A percentile compares a stretch with the other conserved stretches of the same genome.
phyloP scores from a whole-genome alignment of 2,329 filamentous ascomycete genomes.

The Chaetomium sp. region DNA sequence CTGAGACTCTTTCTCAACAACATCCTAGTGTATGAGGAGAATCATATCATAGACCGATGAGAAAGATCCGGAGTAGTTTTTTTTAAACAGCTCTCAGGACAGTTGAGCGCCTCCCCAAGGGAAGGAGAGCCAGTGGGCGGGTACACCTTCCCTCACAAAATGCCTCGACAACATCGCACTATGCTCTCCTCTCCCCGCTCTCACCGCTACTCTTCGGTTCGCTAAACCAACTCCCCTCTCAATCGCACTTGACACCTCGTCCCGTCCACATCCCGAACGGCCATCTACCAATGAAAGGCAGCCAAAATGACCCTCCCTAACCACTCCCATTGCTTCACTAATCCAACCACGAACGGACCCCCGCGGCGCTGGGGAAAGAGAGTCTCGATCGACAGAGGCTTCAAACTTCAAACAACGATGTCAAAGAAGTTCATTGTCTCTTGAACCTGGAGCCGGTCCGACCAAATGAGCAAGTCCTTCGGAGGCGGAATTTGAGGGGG shows the following conservation, averaged over 20 bases:
- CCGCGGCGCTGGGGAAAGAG: background rate
- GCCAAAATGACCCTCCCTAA: slow-evolving; percentile 12
- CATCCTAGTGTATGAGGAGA: background rate
- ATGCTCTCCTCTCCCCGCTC: slow-evolving; percentile 8
- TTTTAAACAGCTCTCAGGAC: no score
- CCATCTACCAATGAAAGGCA: slow-evolving; percentile 8
- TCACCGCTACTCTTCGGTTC: slow-evolving; percentile 17
- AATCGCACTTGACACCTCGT: slow-evolving; percentile 7
- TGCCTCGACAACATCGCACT: slow-evolving; percentile 9
- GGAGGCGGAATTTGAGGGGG: no score
- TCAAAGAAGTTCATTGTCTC: background rate
- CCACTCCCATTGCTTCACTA: slow-evolving; percentile 11
- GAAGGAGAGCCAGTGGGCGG: slow-evolving; percentile 1
- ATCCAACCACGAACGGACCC: background rate
- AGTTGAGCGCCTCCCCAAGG: no score
- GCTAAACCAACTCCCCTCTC: slow-evolving; percentile 14
- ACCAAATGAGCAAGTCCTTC: no score
- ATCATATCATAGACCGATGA: no score
- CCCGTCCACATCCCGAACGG: slow-evolving; percentile 5
- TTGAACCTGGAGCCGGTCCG: background rate
- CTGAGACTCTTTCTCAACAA: background rate
- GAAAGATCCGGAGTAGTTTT: no score
- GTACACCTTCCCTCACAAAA: slow-evolving; percentile 13
- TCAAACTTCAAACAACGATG: background rate
- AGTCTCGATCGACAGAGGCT: slow-evolving; percentile 4